phyloP scores from a whole-genome alignment of 1,284 basidiomycete species.

The Crepidotus sp. region DNA sequence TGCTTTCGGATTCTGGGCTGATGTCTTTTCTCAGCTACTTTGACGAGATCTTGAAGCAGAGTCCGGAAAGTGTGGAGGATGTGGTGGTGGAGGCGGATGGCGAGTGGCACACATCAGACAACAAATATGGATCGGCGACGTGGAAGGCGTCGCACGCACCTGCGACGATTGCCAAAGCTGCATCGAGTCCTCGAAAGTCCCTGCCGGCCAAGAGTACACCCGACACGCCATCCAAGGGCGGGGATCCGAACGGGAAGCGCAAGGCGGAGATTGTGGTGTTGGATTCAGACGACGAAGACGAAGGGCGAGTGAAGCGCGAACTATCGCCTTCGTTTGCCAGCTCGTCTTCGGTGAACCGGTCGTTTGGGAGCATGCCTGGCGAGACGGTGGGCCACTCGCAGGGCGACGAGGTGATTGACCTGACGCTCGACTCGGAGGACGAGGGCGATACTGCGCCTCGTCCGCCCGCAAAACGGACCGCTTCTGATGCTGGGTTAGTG shows the following conservation, averaged over 20 bases:
- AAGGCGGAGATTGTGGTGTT: slow-evolving; percentile 61
- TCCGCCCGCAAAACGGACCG: slow-evolving; percentile 48
- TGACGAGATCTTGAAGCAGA: slow-evolving; percentile 69
- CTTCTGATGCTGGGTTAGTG: slow-evolving; percentile 34
- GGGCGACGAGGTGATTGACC: slow-evolving; percentile 55
- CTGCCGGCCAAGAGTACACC: slow-evolving; percentile 21
- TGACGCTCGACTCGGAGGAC: slow-evolving; percentile 71
- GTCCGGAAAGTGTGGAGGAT: slow-evolving; percentile 77
- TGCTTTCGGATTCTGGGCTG: slow-evolving; percentile 6
- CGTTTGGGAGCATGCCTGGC: slow-evolving; percentile 24
- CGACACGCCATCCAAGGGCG: slow-evolving; percentile 19
- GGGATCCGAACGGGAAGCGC: slow-evolving; percentile 32
- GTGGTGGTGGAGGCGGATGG: slow-evolving; percentile 92
- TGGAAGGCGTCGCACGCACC: slow-evolving; percentile 57
- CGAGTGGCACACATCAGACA: slow-evolving; percentile 89
- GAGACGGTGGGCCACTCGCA: slow-evolving; percentile 18
- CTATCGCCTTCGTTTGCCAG: slow-evolving; percentile 51
- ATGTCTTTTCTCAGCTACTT: slow-evolving; percentile 52
- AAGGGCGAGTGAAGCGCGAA: slow-evolving; percentile 63
- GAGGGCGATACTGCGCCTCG: slow-evolving; percentile 39
- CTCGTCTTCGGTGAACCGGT: slow-evolving; percentile 32
- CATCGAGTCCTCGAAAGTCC: slow-evolving; percentile 28
- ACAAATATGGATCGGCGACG: slow-evolving; percentile 65
- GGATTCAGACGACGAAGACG: slow-evolving; percentile 74
- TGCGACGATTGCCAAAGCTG: slow-evolving; percentile 22